Evolutionary conservation across 75 land plant genomes (phyloP).

Genomic region (Cupressus sempervirens): DNA sequence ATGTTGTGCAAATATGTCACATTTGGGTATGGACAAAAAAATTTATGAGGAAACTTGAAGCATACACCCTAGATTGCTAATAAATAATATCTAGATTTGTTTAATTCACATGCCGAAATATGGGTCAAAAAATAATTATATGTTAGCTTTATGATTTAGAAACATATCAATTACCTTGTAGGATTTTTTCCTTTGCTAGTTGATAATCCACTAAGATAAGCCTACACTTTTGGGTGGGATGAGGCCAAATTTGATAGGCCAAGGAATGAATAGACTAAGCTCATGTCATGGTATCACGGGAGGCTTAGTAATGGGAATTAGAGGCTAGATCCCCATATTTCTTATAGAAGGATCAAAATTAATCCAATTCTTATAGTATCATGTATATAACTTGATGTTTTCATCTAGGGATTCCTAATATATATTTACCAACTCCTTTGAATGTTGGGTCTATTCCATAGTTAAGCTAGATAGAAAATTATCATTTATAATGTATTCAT

Average conservation of each 20-base stretch:
- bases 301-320: slow-evolving; percentile 57
- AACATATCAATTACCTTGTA: slow-evolving; percentile 6
- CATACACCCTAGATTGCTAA: background rate
- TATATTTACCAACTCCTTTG: slow-evolving; percentile 41
- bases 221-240: slow-evolving; percentile 49
- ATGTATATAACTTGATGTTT: slow-evolving; percentile 48
- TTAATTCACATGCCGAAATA: background rate
- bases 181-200: background rate
- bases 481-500: slow-evolving; percentile 35
- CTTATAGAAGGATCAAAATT: slow-evolving; percentile 30
- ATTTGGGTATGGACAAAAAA: no score
- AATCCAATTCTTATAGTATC: slow-evolving; percentile 53
- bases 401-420: slow-evolving; percentile 54
- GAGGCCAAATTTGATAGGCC: slow-evolving; percentile 50
- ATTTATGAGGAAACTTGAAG: background rate
- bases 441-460: slow-evolving; percentile 41
- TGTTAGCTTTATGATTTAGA: background rate
- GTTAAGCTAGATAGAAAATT: slow-evolving; percentile 29
- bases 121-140: background rate
- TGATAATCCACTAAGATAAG: slow-evolving; percentile 20
- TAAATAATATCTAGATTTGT: background rate
- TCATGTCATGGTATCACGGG: slow-evolving; percentile 58
- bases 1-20: no score
- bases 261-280: slow-evolving; percentile 45
- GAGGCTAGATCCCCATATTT: slow-evolving; percentile 31